Evolutionary conservation across 139 green algal genomes (phyloP).

Genomic region (Deuterostichococcus epilithicus): DNA sequence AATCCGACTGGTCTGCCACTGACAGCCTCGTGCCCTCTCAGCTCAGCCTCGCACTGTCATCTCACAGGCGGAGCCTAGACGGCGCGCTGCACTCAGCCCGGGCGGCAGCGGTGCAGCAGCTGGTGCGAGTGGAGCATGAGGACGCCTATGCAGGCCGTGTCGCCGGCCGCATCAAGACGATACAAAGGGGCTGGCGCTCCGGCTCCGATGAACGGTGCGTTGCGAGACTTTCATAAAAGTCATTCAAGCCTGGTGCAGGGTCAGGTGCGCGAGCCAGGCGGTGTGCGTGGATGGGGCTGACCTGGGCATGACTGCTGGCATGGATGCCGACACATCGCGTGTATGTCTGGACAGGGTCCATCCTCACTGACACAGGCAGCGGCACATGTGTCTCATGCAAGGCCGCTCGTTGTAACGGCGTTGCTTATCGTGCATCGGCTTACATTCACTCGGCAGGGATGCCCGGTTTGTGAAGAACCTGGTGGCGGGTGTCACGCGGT

Average conservation of each 20-base stretch:
- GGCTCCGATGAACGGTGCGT: background rate
- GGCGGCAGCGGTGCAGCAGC: slow-evolving; percentile 35
- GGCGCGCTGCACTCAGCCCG: slow-evolving; percentile 1
- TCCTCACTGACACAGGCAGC: too few species aligned
- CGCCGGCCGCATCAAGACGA: slow-evolving; percentile 25
- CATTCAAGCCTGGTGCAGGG: background rate
- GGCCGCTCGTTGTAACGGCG: too few species aligned
- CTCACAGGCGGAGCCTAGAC: slow-evolving; percentile 1
- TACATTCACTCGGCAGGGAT: background rate
- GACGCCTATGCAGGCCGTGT: slow-evolving; percentile 54
- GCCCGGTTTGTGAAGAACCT: slow-evolving; percentile 18
- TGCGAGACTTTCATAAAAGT: background rate
- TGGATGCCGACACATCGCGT: background rate
- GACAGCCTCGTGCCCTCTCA: too few species aligned
- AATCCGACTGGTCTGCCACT: too few species aligned
- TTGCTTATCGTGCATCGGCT: too few species aligned
- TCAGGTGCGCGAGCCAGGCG: background rate
- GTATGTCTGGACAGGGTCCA: too few species aligned
- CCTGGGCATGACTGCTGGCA: background rate
- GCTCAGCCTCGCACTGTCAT: too few species aligned
- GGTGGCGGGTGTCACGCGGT: slow-evolving; percentile 54
- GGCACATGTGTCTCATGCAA: too few species aligned
- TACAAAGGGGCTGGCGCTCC: background rate
- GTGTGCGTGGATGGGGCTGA: background rate
- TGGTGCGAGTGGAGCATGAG: slow-evolving; percentile 59